Evolutionary conservation across 2,329 filamentous ascomycete genomes (phyloP), one percentile per base, ranked within the genome.

Genomic region (Aspergillus tubingensis): DNA sequence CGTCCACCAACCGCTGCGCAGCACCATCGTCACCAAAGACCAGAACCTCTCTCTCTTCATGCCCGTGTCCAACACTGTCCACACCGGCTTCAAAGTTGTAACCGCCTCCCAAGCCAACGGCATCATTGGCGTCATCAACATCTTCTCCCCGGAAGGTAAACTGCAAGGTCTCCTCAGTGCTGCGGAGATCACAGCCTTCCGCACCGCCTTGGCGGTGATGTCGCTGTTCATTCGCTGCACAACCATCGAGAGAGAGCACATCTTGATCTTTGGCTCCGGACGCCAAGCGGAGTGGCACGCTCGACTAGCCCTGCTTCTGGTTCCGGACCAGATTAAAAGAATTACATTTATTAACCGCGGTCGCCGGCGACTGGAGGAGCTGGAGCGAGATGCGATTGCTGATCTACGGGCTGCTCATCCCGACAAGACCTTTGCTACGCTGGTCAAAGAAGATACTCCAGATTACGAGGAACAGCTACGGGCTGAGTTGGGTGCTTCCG

Each of bases 301-400:
- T 3, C 74, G 81, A 15, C 70, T 83, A 3, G 79, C 78, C 0
- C 61, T 83, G 10, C 83, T 94, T 3, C 67, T 81, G 0, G 65
- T 76, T 6, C 70, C 63, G 0, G 63, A 69, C 0, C 73, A 77
- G 8, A 73, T 82, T 15, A 85, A 86, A 64, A 84, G 86, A 49
- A 83, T 97, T 54, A 89, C 92, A 70, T 86, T 96, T 66, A 86
- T 96, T 68, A 95, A 92, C 68, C 87, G 90, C 11, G 70, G 74
- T 3, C 80, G 80, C 13, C 85, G 88, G 70, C 85, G 88, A 21
- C 87, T 89, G 81, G 71, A 76, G 0, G 75, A 82, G 57, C 66
- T 77, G 58, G 66, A 72, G 54, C 60, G 57, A 1, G 66, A 66
- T 3, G 65, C 77, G 0, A 60, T 78, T 6, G 55, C 55, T 1